Evolutionary conservation across 2,329 filamentous ascomycete species (phyloP), one percentile per base, ranked within the genome.

Genomic region (Epichloe scottii): DNA sequence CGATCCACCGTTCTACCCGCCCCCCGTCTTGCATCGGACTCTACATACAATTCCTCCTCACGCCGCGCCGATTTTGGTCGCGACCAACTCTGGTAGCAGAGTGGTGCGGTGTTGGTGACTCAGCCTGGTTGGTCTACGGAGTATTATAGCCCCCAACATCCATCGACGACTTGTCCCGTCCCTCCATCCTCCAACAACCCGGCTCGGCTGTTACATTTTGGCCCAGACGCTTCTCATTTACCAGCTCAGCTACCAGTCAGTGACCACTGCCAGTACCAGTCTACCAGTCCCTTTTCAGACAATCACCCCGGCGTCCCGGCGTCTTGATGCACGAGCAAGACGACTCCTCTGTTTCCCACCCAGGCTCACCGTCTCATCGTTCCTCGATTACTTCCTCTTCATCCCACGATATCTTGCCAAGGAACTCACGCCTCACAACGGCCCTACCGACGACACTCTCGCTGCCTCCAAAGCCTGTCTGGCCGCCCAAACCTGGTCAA

Each of bases 271-370:
- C 26, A 26, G 26, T 30, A n/a, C 51, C 26, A 4, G n/a, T n/a
- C n/a, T n/a, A 15, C 5, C 37, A 39, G 30, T 44, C 17, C 50
- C 15, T 46, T 39, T 21, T 39, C 42, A 49, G 34, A 39, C 33
- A 52, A 37, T 43, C 8, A 33, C 37, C 26, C 38, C 54, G 54
- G 56, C 30, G 61, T 54, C 26, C 55, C 57, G 58, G 59, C 60
- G 61, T 54, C 57, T 66, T 64, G 56, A 66, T 66, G 63, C 63
- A 60, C 55, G 56, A 60, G 55, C 33, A 30, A 53, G 56, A 51
- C 40, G 44, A 53, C 50, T 33, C 41, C 14, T 40, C 48, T 33
- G 35, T 23, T 17, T 37, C 44, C 34, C 39, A 40, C 35, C 17
- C 21, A 15, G 30, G 39, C 34, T 39, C 49, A 30, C 35, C 34